These are phyloP conservation scores for Fomitopsis pinicola DNA, from an alignment of 1,284 basidiomycete genomes.

Conservation along the genomic window DNA sequence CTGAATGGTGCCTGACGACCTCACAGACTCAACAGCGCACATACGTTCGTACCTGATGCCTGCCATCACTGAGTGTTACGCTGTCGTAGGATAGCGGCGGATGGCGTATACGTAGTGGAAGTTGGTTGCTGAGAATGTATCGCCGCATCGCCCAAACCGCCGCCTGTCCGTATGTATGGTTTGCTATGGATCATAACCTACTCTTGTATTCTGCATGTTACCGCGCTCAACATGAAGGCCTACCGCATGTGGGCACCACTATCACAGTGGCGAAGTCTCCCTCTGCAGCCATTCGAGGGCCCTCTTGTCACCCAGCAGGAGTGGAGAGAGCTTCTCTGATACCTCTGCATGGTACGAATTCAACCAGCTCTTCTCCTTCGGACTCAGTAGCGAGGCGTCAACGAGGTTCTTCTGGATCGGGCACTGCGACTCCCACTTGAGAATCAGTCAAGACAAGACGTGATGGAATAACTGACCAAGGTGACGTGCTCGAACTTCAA, in stretches of 20 bases:
- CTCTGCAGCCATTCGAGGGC: slow-evolving; percentile 79
- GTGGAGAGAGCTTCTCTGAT: slow-evolving; percentile 70
- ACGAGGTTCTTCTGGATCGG: slow-evolving; percentile 90
- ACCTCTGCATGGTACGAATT: slow-evolving; percentile 84
- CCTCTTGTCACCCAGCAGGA: slow-evolving; percentile 65
- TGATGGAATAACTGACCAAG: slow-evolving; percentile 43
- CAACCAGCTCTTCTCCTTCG: slow-evolving; percentile 76
- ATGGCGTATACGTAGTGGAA: too few species aligned
- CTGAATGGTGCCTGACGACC: too few species aligned
- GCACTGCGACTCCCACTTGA: slow-evolving; percentile 41
- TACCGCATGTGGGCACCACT: neutral
- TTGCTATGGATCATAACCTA: too few species aligned
- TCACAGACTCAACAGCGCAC: too few species aligned
- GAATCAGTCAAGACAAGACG: neutral
- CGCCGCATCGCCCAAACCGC: too few species aligned
- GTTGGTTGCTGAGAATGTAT: too few species aligned
- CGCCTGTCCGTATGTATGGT: too few species aligned
- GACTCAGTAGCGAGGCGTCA: slow-evolving; percentile 59
- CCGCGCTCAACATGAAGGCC: too few species aligned
- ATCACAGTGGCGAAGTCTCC: slow-evolving; percentile 54
- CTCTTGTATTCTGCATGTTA: too few species aligned
- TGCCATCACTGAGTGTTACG: too few species aligned
- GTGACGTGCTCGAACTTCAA: slow-evolving; percentile 84
- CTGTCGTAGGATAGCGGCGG: too few species aligned
- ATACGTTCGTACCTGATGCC: too few species aligned